Conservation (phyloP, 805 yeast genomes). For the Kodamaea sagamina region DNA sequence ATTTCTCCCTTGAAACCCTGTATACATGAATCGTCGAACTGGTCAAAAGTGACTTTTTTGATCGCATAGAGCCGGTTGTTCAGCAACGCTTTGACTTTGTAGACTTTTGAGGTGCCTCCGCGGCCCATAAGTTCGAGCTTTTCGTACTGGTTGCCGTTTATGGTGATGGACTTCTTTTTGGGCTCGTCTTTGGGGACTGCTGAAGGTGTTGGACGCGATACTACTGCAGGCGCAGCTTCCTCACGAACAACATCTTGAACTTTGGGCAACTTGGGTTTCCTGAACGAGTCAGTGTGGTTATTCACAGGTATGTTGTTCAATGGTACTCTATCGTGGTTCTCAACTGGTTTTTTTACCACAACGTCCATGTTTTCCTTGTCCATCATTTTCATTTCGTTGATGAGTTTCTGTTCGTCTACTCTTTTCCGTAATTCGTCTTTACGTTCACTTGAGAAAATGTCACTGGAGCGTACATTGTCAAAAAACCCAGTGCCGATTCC, state of each 20-base stretch:
- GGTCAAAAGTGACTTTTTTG: slow-evolving; percentile 78
- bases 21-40: slow-evolving; percentile 72
- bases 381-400: not conserved
- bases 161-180: slow-evolving; percentile 30
- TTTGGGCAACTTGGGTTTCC: slow-evolving; percentile 31
- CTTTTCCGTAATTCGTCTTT: slow-evolving; percentile 23
- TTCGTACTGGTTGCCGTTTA: slow-evolving; percentile 67
- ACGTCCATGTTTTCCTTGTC: slow-evolving; percentile 10
- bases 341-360: slow-evolving; percentile 1
- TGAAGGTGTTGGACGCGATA: too few relatives aligned
- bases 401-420: slow-evolving; percentile 27
- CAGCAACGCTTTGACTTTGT: slow-evolving; percentile 60
- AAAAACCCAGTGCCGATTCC: not conserved
- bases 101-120: slow-evolving; percentile 93
- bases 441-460: slow-evolving; percentile 20
- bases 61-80: slow-evolving; percentile 70
- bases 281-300: slow-evolving; percentile 25
- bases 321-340: slow-evolving; percentile 19
- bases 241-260: not conserved
- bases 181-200: slow-evolving; percentile 22
- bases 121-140: slow-evolving; percentile 78
- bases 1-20: slow-evolving; percentile 89
- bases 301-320: slow-evolving; percentile 19
- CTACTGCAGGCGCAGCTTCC: not conserved
- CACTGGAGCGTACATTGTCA: not conserved